Percentiles rank a stretch among this genome's conserved stretches.
Evolutionary conservation across 2,329 filamentous ascomycete species (phyloP).

Genomic region (Neopestalotiopsis sp.): DNA sequence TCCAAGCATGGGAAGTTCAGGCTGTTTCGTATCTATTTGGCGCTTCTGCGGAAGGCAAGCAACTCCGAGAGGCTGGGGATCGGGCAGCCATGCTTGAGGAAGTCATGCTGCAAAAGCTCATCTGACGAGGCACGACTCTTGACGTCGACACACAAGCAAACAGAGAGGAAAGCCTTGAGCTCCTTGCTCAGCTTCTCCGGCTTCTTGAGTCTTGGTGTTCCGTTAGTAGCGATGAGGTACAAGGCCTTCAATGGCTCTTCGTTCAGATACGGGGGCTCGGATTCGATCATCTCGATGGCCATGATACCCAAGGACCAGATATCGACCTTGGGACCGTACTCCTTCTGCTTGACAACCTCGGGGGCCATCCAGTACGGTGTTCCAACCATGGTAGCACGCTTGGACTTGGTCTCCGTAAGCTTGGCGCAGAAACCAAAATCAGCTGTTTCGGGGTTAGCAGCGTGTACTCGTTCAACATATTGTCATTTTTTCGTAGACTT

Average conservation of each 20-base stretch:
- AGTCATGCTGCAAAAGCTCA: constrained; percentile 90
- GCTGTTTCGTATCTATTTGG: constrained; percentile 52
- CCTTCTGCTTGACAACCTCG: constrained; percentile 98
- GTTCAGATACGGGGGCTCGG: constrained; percentile 95
- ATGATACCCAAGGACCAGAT: constrained; percentile 99
- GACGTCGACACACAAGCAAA: constrained; percentile 96
- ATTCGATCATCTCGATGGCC: constrained; percentile 99
- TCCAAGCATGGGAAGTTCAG: neutral
- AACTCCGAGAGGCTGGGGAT: constrained; percentile 83
- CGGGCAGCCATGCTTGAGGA: constrained; percentile 89
- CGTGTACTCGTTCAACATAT: neutral
- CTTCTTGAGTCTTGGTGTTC: constrained; percentile 95
- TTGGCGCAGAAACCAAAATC: constrained; percentile 99
- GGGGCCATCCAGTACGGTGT: constrained; percentile 99
- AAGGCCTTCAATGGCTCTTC: constrained; percentile 97
- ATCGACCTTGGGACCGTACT: constrained; percentile 97
- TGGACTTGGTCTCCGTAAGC: constrained; percentile 93
- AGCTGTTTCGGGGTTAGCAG: constrained; percentile 56
- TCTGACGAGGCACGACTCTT: constrained; percentile 90
- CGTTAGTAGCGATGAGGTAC: constrained; percentile 97
- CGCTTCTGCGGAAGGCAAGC: constrained; percentile 82
- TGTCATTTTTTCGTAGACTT: constrained; percentile 46
- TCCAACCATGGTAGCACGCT: constrained; percentile 98
- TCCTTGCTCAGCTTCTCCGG: constrained; percentile 98
- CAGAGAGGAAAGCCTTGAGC: constrained; percentile 94